Evolutionary conservation across 2,329 filamentous ascomycete genomes (phyloP), one percentile per base, ranked within the genome.

Genomic region (Sporothrix euskadiensis): DNA sequence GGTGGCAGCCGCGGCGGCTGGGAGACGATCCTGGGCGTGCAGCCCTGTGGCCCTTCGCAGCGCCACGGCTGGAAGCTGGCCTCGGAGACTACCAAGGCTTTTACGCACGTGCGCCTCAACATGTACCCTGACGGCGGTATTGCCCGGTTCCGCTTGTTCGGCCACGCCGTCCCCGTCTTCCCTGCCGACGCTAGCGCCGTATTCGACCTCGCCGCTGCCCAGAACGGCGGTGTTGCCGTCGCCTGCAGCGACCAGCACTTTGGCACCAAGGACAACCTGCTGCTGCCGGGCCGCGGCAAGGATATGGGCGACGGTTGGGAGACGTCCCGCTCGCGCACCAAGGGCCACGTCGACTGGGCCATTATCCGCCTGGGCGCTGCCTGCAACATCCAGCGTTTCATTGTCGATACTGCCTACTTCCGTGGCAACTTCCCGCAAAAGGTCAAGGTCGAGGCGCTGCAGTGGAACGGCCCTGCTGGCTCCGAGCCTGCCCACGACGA

Each of bases 241-340:
- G 87, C 88, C 0, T 94, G 92, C 84, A 93, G 89, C 75, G 92
- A 96, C 81, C 90, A 96, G 83, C 93, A 96, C 82, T 97, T 94
- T 78, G 92, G 93, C 74, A 92, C 86, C 54, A 81, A 86, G 74
- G 85, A 88, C 79, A 81, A 82, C 76, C 85, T 86, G 68, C 86
- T 80, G 69, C 76, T 85, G 2, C 79, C 79, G 7, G 79, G 75
- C 70, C 87, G 86, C 78, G 82, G 81, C 57, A 90, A 91, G 80
- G 92, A 96, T 82, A 96, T 96, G 93, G 91, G 92, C 69, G 93
- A 95, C 80, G 93, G 93, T 8, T 96, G 93, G 93, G 93, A 96
- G 83, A 96, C 93, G 73, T 89, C 91, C 76, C 87, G 93, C 71
- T 93, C 91, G 49, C 85, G 93, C 69, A 89, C 86, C 69, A 89